These are phyloP conservation scores for Tricholoma sp. DNA, from an alignment of 768 basidiomycete genomes.

Conservation along the genomic window DNA sequence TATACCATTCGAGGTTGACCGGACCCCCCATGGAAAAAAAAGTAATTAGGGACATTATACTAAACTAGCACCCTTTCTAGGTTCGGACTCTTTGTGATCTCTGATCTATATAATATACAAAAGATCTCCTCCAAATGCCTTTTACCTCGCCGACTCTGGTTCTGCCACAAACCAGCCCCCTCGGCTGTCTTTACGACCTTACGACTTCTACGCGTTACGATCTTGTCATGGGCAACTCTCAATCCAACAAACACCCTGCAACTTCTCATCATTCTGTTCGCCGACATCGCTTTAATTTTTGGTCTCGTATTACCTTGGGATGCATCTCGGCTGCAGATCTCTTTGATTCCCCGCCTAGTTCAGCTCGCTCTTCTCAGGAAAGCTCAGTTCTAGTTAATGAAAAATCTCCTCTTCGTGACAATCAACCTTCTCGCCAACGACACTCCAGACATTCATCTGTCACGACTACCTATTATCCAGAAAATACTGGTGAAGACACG, in stretches of 20 bases:
- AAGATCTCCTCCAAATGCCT: not conserved
- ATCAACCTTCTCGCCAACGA: constrained; percentile 13
- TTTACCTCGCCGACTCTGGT: not conserved
- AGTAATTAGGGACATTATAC: no score
- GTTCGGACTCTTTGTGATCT: not conserved
- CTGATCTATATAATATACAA: not conserved
- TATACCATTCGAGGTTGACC: not conserved
- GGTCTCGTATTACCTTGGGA: constrained; percentile 36
- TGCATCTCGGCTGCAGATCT: constrained; percentile 30
- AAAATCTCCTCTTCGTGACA: constrained; percentile 19
- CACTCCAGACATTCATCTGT: constrained; percentile 12
- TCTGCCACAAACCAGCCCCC: not conserved
- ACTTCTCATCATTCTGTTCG: constrained; percentile 18
- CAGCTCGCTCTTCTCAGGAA: constrained; percentile 28
- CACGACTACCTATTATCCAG: constrained; percentile 22
- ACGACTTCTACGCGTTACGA: constrained; percentile 5
- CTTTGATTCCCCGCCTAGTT: constrained; percentile 25
- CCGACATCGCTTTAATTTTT: constrained; percentile 29
- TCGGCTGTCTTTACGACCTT: not conserved
- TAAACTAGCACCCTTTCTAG: not conserved
- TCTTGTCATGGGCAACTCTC: constrained; percentile 28
- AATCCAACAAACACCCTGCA: constrained; percentile 16
- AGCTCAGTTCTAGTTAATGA: constrained; percentile 29
- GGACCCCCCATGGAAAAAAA: not conserved
- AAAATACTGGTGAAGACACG: constrained; percentile 11